A percentile compares a stretch with the other conserved stretches of the same genome.
Conservation (phyloP, 306 rosid species). For the Trichosanthes truncata region DNA sequence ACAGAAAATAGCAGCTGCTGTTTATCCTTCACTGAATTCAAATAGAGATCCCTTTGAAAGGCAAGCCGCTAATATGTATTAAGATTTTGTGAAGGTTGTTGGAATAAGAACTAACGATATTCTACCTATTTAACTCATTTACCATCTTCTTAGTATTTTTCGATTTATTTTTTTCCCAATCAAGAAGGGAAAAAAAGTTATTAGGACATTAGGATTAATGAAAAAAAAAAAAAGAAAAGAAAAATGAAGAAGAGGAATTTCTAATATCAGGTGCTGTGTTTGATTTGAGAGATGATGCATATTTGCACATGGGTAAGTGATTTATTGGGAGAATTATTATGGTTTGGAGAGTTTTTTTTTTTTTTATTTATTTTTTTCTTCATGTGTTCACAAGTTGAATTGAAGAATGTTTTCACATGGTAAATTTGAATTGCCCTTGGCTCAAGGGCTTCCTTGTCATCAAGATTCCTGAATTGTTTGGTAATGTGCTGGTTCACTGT, state of each 20-base stretch:
- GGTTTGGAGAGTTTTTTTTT: background rate
- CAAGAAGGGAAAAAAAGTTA: background rate
- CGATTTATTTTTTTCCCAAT: background rate
- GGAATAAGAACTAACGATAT: conserved; percentile 4
- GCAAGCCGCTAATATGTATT: conserved; percentile 34
- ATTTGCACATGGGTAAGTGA: background rate
- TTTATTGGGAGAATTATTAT: background rate
- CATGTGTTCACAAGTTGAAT: background rate
- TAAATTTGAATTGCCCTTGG: background rate
- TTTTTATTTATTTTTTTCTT: background rate
- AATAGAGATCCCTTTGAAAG: conserved; percentile 37
- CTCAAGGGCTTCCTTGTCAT: background rate
- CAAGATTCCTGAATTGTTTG: background rate
- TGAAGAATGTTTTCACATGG: background rate
- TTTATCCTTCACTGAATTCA: conserved; percentile 45
- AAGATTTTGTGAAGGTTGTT: conserved; percentile 9
- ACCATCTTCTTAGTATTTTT: background rate
- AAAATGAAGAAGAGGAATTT: background rate
- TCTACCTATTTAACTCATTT: conserved; percentile 1
- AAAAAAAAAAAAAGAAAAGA: background rate
- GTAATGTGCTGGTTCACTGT: background rate
- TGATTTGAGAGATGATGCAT: background rate
- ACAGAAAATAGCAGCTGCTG: conserved; percentile 77
- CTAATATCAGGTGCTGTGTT: background rate
- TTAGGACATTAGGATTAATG: background rate